A percentile compares a stretch with the other conserved stretches of the same genome.
Evolutionary conservation across 2,329 filamentous ascomycete species (phyloP).

Genomic region (Claviceps pusilla): DNA sequence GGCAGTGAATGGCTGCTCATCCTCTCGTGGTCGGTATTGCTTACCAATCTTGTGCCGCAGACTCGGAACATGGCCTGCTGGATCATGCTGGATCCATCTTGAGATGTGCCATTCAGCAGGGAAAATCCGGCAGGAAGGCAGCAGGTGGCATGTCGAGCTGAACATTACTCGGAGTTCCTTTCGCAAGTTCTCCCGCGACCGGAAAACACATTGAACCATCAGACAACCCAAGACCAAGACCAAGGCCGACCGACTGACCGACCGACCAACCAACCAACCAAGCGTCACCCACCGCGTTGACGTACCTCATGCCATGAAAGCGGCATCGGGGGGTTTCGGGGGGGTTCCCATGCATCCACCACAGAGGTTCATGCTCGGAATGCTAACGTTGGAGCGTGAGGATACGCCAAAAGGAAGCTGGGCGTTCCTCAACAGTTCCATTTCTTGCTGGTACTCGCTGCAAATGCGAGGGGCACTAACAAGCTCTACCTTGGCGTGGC

Average conservation of each 20-base stretch:
- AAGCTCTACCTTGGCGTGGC: not conserved
- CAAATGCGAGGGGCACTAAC: not conserved
- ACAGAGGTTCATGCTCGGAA: not conserved
- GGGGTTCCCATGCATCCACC: not conserved
- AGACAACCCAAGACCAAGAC: not conserved
- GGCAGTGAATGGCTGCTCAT: not conserved
- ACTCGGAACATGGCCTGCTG: not conserved
- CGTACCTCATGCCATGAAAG: not conserved
- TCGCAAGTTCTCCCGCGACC: not conserved
- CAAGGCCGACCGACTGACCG: not conserved
- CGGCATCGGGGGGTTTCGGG: not conserved
- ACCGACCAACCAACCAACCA: not conserved
- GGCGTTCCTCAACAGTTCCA: constrained; percentile 2
- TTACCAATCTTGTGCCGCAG: not conserved
- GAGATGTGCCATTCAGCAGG: not conserved
- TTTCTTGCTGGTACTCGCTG: not conserved
- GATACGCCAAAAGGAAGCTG: not conserved
- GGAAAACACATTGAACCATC: not conserved
- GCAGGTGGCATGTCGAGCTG: not conserved
- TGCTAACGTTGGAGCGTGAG: not conserved
- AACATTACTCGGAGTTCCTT: not conserved
- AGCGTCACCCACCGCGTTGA: not conserved
- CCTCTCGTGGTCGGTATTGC: not conserved
- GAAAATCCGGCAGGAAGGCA: not conserved
- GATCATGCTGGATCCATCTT: not conserved